A percentile compares a stretch with the other conserved stretches of the same genome.
phyloP scores from a whole-genome alignment of 1,284 basidiomycete species.

The Ustilago cynodontis region DNA sequence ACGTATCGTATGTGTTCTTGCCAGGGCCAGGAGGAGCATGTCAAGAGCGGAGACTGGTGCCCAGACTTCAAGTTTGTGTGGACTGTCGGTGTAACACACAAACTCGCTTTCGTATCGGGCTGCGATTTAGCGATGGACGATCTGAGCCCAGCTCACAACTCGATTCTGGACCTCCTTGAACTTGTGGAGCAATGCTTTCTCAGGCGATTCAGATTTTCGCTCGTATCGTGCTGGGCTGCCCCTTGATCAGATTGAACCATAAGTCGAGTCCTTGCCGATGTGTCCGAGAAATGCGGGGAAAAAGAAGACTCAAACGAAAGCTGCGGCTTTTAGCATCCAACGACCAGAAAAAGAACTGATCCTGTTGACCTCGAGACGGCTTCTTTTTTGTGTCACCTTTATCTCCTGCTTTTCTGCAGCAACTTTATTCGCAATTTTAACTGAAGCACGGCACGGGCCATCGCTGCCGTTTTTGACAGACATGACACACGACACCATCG shows the following conservation, averaged over 20 bases:
- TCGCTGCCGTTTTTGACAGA: neutral
- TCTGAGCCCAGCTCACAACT: too few species aligned
- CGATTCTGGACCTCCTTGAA: too few species aligned
- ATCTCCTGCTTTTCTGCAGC: neutral
- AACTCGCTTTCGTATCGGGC: neutral
- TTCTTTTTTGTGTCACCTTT: conserved; percentile 6
- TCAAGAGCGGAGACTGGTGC: too few species aligned
- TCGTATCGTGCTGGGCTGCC: neutral
- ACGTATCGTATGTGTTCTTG: neutral
- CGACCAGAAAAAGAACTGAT: neutral
- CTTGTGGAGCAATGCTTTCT: too few species aligned
- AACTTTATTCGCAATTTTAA: neutral
- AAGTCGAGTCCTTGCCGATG: too few species aligned
- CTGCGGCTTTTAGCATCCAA: conserved; percentile 2
- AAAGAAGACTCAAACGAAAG: neutral
- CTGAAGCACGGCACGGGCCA: conserved; percentile 7
- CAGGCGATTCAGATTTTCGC: too few species aligned
- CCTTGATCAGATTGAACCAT: too few species aligned
- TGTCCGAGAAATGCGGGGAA: neutral
- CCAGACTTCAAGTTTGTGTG: neutral
- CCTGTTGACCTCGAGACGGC: neutral
- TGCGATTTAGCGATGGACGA: neutral
- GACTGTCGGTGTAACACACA: neutral
- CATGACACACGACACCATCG: conserved; percentile 2
- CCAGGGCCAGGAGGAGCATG: too few species aligned